Base-by-base conservation (phyloP, 139 green algal genomes). In the Picochlorum sp. region DNA sequence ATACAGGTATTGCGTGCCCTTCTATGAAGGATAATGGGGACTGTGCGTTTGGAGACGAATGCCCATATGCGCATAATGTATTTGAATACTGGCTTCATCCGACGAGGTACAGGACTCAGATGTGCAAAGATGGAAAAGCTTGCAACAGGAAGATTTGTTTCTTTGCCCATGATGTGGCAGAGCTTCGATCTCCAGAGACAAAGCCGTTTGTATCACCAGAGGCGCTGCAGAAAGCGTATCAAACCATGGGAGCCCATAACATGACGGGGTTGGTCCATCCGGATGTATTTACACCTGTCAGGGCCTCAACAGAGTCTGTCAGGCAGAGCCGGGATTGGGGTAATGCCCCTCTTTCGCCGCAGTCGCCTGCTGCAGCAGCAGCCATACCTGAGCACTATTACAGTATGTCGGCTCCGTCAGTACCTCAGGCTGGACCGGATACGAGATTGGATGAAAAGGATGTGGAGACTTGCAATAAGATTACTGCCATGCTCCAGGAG, bases 41-140 rank as follows among this genome's bases (percentile, higher is more conserved):
- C 13, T 95, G 88, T 63, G 69, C 79, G 5, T 75, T 87, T 32
- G 81, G 88, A 1, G 85, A 93, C 49, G 56, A 62, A 30, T 95
- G 88, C 69, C 81, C 84, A 2, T 94, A 89, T 68, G 82, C 83
- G 6, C 88, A 96, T 77, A 90, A 89, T 62, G 89, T 96, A 1
- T 96, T 95, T 44, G 89, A 96, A 75, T 92, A 92, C 69, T 95
- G 89, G 86, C 75, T 96, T 67, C 89, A 96, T 69, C 89, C 89
- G 4, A 87, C 78, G 1, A 69, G 86, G 63, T 95, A 95, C 60
- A 78, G 89, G 65, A 95, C 89, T 10, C 87, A 94, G 78, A 82
- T 97, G 18, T 98, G 92, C 82, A 95, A 92, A 64, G 88, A 96
- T 65, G 89, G 81, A 11, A 62, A 54, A 23, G 74, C 74, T 46